Conservation (phyloP, 805 yeast species). For the Spencermartinsiella europaea region DNA sequence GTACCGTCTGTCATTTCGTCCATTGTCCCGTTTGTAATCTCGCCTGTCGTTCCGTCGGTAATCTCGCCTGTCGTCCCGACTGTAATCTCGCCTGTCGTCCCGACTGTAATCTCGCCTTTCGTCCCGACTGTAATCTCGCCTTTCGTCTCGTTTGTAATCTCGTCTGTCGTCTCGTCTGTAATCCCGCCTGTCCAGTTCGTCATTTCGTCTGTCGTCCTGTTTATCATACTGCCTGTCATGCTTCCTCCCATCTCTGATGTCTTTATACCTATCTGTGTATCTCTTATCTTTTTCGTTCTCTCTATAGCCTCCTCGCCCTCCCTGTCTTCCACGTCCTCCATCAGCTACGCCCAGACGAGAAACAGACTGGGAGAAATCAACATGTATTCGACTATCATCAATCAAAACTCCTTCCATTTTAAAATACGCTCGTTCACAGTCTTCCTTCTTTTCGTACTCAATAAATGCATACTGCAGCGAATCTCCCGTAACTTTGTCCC, state of each 20-base stretch:
- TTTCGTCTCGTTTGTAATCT: background rate
- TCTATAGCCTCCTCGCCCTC: conserved; percentile 1
- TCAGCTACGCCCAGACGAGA: conserved; percentile 22
- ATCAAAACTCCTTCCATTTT: conserved; percentile 59
- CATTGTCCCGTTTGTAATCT: background rate
- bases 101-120: background rate
- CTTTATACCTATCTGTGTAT: conserved; percentile 2
- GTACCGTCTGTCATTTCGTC: background rate
- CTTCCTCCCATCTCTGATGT: conserved; percentile 2
- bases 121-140: background rate
- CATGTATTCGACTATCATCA: conserved; percentile 59
- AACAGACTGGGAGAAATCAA: conserved; percentile 62
- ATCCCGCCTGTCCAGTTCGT: background rate
- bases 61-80: conserved; percentile 2
- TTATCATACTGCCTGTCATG: conserved; percentile 2
- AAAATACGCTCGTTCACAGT: conserved; percentile 58
- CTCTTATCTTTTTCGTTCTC: background rate
- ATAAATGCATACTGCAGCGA: conserved; percentile 61
- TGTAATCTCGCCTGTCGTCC: conserved; percentile 1
- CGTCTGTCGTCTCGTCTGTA: background rate
- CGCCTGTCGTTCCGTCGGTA: conserved; percentile 5
- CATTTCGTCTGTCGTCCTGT: background rate
- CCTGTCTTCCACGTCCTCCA: conserved; percentile 24
- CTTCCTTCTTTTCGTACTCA: conserved; percentile 43
- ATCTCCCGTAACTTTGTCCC: conserved; percentile 43